Evolutionary conservation across 108 stramenopile species (phyloP), one percentile per base, ranked within the genome.

Genomic region (Cyclotella atomus): DNA sequence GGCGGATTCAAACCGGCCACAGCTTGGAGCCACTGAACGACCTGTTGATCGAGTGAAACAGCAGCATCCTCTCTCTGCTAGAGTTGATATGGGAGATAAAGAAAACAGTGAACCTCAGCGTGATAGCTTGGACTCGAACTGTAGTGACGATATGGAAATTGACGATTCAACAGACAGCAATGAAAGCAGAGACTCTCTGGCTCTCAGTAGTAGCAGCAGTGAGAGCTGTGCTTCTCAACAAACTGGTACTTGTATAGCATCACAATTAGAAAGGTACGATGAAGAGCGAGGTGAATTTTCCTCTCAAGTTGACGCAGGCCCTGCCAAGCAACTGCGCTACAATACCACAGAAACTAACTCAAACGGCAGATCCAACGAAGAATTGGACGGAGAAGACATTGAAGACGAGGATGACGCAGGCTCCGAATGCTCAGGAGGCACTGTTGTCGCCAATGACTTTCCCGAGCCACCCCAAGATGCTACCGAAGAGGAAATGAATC

Each of bases 401-500:
- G 66, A 79, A 27, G 53, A 74, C 54, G 68, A 74, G 9, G 35
- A 59, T 23, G 19, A 27, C 53, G 80, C 74, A 28, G 57, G 36
- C 23, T 81, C 38, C 53, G 80, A 81, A 28, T 65, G 36, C 23
- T 81, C 80, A 0, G 80, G 73, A 59, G 64, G 36, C 10, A 81
- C 80, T 2, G 69, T 81, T 1, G 66, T 63, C 8, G 68, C 68
- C 52, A 35, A 49, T 21, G 61, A 74, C 19, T 70, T 43, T 56
- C 73, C 71, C 0, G 17, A 60, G 4, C 69, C 69, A 2, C 82
- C 82, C 6, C 23, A 46, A 43, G 65, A 68, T 44, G 68, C 78
- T 30, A 75, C 77, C 30, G 1, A 55, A 20, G 82, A 79, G 35
- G 77, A 83, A 29, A 50, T 75, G 53, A 79, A 70, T 75, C 73